Evolutionary conservation across 805 yeast species (phyloP).

Genomic region (Nakazawaea anatomiae): DNA sequence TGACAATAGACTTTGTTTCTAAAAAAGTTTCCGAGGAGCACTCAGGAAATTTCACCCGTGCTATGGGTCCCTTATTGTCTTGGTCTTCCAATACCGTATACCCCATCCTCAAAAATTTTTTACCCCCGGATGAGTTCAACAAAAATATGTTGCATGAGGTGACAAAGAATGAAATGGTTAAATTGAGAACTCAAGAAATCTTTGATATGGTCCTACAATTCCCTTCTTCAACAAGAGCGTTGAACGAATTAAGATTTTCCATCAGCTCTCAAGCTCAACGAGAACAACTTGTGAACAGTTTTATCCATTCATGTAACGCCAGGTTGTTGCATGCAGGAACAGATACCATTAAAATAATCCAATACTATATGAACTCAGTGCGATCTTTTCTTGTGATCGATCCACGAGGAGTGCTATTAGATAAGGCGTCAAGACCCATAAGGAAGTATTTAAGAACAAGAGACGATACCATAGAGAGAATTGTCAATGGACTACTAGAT

Average conservation of each 20-base stretch:
- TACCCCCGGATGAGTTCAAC: conserved; percentile 14
- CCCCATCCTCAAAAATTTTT: conserved; percentile 21
- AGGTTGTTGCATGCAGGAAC: conserved; percentile 73
- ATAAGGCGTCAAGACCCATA: conserved; percentile 72
- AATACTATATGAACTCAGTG: conserved; percentile 65
- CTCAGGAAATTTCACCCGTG: conserved; percentile 29
- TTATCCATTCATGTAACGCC: conserved; percentile 36
- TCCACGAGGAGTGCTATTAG: conserved; percentile 79
- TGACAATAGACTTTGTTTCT: conserved; percentile 32
- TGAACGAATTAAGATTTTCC: conserved; percentile 54
- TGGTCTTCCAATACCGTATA: conserved; percentile 35
- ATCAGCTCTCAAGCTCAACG: conserved; percentile 44
- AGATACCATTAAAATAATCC: conserved; percentile 66
- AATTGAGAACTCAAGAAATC: conserved; percentile 52
- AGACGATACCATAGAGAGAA: conserved; percentile 61
- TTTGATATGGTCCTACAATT: conserved; percentile 49
- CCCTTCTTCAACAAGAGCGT: conserved; percentile 47
- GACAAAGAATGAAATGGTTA: conserved; percentile 18
- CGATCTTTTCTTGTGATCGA: conserved; percentile 71
- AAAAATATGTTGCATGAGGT: conserved; percentile 15
- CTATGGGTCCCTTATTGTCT: conserved; percentile 24
- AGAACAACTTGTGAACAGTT: conserved; percentile 42
- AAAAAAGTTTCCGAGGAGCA: conserved; percentile 25
- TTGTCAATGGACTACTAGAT: conserved; percentile 68
- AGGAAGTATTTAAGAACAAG: conserved; percentile 65